Evolutionary conservation across 2,329 filamentous ascomycete genomes (phyloP).

Genomic region (Aspergillus phoenicis): DNA sequence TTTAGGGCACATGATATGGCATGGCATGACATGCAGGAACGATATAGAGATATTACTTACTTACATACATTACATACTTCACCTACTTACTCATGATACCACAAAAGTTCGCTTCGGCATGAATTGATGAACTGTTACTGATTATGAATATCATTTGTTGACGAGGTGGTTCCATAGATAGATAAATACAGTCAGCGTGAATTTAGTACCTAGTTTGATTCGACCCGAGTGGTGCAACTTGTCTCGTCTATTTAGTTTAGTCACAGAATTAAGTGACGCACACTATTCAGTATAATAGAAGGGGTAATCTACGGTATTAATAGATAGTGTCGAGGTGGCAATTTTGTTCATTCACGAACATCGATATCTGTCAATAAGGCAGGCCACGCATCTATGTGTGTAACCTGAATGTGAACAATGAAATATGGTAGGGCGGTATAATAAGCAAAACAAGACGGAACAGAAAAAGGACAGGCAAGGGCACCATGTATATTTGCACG

Average conservation of each 20-base stretch:
- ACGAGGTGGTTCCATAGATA: neutral
- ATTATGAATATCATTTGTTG: neutral
- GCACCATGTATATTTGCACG: neutral
- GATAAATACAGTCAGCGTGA: neutral
- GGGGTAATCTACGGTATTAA: neutral
- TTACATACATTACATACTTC: neutral
- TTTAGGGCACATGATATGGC: neutral
- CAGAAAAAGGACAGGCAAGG: neutral
- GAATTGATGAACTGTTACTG: slow-evolving; percentile 26
- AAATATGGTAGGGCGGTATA: too few species aligned
- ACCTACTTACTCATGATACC: slow-evolving; percentile 26
- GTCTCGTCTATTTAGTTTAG: too few species aligned
- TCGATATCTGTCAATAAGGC: neutral
- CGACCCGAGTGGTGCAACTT: too few species aligned
- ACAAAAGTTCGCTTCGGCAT: slow-evolving; percentile 26
- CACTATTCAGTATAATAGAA: too few species aligned
- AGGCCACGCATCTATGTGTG: neutral
- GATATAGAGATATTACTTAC: neutral
- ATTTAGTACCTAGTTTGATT: neutral
- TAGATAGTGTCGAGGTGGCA: neutral
- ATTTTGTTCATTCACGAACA: neutral
- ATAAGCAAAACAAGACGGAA: neutral
- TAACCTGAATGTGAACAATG: too few species aligned
- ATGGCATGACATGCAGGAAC: neutral
- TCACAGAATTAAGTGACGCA: too few species aligned